Percentiles rank a stretch among this genome's conserved stretches.
phyloP scores from a whole-genome alignment of 805 yeast species.

The Candida golubevii region DNA sequence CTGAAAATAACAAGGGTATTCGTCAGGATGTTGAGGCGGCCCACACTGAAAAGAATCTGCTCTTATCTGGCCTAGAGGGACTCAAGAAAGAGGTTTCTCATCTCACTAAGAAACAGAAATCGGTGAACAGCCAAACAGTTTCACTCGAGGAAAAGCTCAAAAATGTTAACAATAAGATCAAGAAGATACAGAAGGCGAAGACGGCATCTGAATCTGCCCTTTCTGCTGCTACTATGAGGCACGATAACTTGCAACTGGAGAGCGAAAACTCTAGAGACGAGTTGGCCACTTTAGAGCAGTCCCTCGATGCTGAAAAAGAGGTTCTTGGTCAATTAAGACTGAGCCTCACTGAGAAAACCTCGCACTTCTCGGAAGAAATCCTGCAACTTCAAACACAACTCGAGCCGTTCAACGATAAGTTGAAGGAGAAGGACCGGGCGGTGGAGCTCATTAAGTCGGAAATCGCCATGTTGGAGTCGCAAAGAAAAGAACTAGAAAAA shows the following conservation, averaged over 20 bases:
- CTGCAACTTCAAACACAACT: constrained; percentile 57
- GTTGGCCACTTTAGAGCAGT: constrained; percentile 38
- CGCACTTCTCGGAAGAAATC: constrained; percentile 60
- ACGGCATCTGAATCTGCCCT: constrained; percentile 44
- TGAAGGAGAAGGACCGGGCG: constrained; percentile 59
- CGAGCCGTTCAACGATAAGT: constrained; percentile 77
- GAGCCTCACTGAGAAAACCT: constrained; percentile 70
- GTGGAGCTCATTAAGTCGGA: constrained; percentile 62
- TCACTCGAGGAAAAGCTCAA: constrained; percentile 74
- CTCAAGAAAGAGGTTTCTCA: constrained; percentile 20
- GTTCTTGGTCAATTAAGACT: constrained; percentile 60
- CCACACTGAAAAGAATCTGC: constrained; percentile 24
- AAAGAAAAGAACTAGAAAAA: constrained; percentile 38
- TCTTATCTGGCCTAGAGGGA: constrained; percentile 11
- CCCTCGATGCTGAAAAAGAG: constrained; percentile 49
- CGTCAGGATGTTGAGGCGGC: constrained; percentile 27
- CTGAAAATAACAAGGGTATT: constrained; percentile 36
- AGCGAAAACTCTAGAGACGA: constrained; percentile 43
- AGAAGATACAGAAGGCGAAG: constrained; percentile 54
- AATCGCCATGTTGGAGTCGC: constrained; percentile 53
- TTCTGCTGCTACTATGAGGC: constrained; percentile 42
- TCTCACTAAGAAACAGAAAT: constrained; percentile 28
- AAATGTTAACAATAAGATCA: constrained; percentile 54
- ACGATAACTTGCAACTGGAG: constrained; percentile 43
- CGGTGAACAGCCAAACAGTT: constrained; percentile 48